phyloP scores from a whole-genome alignment of 2,329 filamentous ascomycete genomes.

The Fusarium chuoi region DNA sequence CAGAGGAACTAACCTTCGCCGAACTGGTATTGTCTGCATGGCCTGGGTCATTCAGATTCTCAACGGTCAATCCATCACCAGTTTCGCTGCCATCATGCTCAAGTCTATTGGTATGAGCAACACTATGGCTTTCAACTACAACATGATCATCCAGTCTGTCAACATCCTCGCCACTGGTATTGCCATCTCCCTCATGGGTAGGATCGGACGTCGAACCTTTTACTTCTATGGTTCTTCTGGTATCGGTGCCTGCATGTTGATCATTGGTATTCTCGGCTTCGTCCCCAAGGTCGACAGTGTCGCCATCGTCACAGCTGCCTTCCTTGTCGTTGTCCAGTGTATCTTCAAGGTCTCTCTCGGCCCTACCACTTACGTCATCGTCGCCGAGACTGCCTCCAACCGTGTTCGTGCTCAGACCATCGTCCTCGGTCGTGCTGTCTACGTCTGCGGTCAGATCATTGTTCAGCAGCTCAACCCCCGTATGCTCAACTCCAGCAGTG shows the following conservation, averaged over 20 bases:
- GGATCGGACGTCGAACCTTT: constrained; percentile 53
- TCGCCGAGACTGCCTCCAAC: constrained; percentile 63
- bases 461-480: constrained; percentile 55
- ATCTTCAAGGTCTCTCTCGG: constrained; percentile 53
- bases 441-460: constrained; percentile 53
- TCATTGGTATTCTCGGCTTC: constrained; percentile 55
- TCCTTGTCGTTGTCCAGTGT: constrained; percentile 64
- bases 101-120: constrained; percentile 59
- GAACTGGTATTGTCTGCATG: constrained; percentile 52
- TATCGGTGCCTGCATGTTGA: constrained; percentile 54
- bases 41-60: constrained; percentile 48
- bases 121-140: constrained; percentile 55
- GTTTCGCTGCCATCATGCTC: constrained; percentile 64
- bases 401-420: constrained; percentile 58
- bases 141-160: constrained; percentile 61
- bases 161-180: constrained; percentile 54
- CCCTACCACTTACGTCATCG: constrained; percentile 82
- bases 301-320: constrained; percentile 42
- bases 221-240: constrained; percentile 54
- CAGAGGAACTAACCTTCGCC: constrained; percentile 55
- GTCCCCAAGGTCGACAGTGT: constrained; percentile 31
- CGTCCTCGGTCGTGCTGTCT: constrained; percentile 55
- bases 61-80: constrained; percentile 60
- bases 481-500: constrained; percentile 56
- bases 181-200: constrained; percentile 53